phyloP scores from a whole-genome alignment of 352 stramenopile genomes.

The Phytopythium chamaehyphon region DNA sequence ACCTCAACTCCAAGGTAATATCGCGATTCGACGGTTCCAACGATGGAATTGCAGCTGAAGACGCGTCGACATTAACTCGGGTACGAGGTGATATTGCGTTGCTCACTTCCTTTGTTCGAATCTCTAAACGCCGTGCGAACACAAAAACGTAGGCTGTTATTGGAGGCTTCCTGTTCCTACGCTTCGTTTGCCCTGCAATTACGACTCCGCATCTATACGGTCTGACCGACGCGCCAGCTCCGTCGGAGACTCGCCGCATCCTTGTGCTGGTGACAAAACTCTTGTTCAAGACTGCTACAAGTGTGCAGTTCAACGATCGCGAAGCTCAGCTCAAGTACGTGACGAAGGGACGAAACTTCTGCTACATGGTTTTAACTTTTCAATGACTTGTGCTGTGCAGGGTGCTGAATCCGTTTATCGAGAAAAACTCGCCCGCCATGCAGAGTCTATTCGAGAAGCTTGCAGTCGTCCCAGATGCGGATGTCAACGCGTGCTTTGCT shows the following conservation, averaged over 20 bases:
- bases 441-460: constrained; percentile 76
- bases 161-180: constrained; percentile 84
- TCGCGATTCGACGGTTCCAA: constrained; percentile 60
- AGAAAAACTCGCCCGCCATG: constrained; percentile 73
- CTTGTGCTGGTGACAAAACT: constrained; percentile 87
- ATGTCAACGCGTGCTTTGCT: constrained; percentile 78
- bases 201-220: constrained; percentile 84
- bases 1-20: constrained; percentile 70
- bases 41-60: constrained; percentile 52
- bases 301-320: constrained; percentile 79
- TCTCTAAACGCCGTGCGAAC: too few relatives aligned
- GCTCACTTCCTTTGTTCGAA: too few relatives aligned
- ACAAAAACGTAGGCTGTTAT: constrained; percentile 89
- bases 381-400: too few relatives aligned
- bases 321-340: constrained; percentile 78
- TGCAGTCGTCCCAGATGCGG: constrained; percentile 47
- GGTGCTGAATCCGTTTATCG: constrained; percentile 86
- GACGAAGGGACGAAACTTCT: too few relatives aligned
- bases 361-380: background rate
- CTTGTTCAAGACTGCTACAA: constrained; percentile 87
- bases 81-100: too few relatives aligned
- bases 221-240: constrained; percentile 67
- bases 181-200: constrained; percentile 86
- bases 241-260: constrained; percentile 64
- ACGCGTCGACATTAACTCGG: constrained; percentile 49